A percentile compares a stretch with the other conserved stretches of the same genome.
These are phyloP conservation scores for Moesziomyces antarcticus DNA, from an alignment of 1,284 basidiomycete species.

Conservation along the genomic window DNA sequence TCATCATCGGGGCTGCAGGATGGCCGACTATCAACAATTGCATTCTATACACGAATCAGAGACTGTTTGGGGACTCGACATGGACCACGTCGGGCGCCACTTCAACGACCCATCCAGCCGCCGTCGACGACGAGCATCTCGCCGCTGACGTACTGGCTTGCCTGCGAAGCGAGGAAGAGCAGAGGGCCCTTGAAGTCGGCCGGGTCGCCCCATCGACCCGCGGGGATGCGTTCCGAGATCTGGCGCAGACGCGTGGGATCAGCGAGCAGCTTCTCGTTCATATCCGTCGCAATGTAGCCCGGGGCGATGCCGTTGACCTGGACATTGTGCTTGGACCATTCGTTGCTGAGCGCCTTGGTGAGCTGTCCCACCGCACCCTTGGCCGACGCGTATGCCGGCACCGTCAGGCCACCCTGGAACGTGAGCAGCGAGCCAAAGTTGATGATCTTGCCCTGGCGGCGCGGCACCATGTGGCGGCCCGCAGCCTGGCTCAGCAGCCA, in stretches of 20 bases:
- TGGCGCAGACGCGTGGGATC: constrained; percentile 82
- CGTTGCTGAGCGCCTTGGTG: constrained; percentile 72
- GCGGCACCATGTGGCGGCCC: constrained; percentile 55
- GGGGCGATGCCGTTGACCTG: constrained; percentile 86
- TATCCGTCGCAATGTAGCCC: constrained; percentile 60
- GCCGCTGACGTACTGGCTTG: constrained; percentile 89
- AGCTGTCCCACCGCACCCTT: constrained; percentile 77
- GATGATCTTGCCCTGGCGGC: constrained; percentile 57
- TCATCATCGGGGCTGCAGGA: no score
- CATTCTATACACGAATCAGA: no score
- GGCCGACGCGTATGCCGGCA: constrained; percentile 91
- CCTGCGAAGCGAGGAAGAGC: constrained; percentile 86
- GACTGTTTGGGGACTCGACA: no score
- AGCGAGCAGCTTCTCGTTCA: constrained; percentile 79
- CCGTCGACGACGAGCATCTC: constrained; percentile 72
- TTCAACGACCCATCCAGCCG: constrained; percentile 58
- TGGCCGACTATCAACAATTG: no score
- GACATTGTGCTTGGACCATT: constrained; percentile 83
- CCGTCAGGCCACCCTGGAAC: constrained; percentile 65
- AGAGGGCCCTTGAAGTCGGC: constrained; percentile 88
- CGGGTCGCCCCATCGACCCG: constrained; percentile 83
- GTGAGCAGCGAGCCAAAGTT: constrained; percentile 62
- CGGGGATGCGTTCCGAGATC: constrained; percentile 77
- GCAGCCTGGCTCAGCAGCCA: constrained; percentile 56
- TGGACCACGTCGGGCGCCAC: no score